Base-by-base conservation (phyloP, 257 asterid genomes). In the Forsythia suspensa region DNA sequence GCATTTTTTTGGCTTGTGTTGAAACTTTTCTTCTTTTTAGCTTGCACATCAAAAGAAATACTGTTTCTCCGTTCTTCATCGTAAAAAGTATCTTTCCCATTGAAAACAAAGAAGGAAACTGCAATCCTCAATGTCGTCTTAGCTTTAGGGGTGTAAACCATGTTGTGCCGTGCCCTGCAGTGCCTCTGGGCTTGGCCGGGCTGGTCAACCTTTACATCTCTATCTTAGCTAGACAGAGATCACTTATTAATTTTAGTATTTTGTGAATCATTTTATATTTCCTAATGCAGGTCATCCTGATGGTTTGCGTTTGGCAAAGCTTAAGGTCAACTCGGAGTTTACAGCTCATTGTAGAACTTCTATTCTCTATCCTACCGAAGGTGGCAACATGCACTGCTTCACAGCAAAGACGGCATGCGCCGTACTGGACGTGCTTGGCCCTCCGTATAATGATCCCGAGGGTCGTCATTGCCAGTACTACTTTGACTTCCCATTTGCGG, bases 391-490 rank as follows among this genome's bases (percentile, higher is more conserved):
- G 95, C 98, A 95, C 76, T 83, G 92, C 72, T 91, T 92, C 84
- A 91, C 95, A 2, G 98, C 97, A 48, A 84, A 71, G 85, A 90
- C 97, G 0, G 91, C 97, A 0, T 95, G 98, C 4, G 98, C 98
- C 0, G 90, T 95, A 21, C 91, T 95, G 1, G 98, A 95, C 20
- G 98, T 95, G 73, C 95, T 95, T 1, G 98, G 97, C 67, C 98
- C 98, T 10, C 98, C 98, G 0, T 95, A 95, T 61, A 80, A 85
- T 52, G 98, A 92, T 76, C 87, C 92, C 0, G 93, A 93, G 21
- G 98, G 98, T 48, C 98, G 98, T 36, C 97, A 92, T 73, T 95
- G 97, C 72, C 94, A 93, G 74, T 92, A 88, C 85, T 95, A 89
- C 77, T 41, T 43, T 5, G 98, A 95, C 65, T 83, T 79, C 79